Evolutionary conservation across 768 basidiomycete species (phyloP), one percentile per base, ranked within the genome.

Genomic region (Hypholoma fasciculare): DNA sequence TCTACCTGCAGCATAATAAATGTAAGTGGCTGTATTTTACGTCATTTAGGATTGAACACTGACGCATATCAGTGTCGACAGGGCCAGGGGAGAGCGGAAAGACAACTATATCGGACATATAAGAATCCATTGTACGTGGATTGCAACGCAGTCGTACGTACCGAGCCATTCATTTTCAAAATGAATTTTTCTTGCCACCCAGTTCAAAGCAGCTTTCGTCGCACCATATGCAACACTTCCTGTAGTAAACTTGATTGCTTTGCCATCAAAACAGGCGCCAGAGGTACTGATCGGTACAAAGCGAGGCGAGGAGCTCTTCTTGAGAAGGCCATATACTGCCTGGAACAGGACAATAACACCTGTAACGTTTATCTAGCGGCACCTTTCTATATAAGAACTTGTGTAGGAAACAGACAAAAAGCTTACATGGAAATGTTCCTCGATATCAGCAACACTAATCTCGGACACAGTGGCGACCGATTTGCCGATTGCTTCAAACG

Each of bases 111-210:
- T 7, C 27, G 7, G 27, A 7, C 9, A 6, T 7, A 37, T 49
- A 19, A 27, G 20, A 4, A 8, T 4, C 1, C 9, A 19, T 17
- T 3, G 3, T 44, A n/a, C 2, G 6, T 17, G 16, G 19, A 38
- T 11, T 17, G 2, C n/a, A n/a, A 9, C 14, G 36, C 1, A 30
- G 27, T 7, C 14, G 5, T 1, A n/a, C 48, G 11, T 49, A 49
- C 48, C 48, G 3, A 55, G 54, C 54, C 54, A 55, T 30, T 55
- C 54, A 43, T 55, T 55, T 11, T 39, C 54, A 7, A 48, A 55
- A 27, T 55, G 54, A 2, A 55, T 55, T 16, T 55, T 49, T 36
- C 54, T 55, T 3, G 54, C 48, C 3, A 12, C 38, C 47, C 55
- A 50, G 36, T 56, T 49, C 4, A 58, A 39, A 12, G 50, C 49